Evolutionary conservation across 768 basidiomycete species (phyloP).

Genomic region (Podaxis sp.): DNA sequence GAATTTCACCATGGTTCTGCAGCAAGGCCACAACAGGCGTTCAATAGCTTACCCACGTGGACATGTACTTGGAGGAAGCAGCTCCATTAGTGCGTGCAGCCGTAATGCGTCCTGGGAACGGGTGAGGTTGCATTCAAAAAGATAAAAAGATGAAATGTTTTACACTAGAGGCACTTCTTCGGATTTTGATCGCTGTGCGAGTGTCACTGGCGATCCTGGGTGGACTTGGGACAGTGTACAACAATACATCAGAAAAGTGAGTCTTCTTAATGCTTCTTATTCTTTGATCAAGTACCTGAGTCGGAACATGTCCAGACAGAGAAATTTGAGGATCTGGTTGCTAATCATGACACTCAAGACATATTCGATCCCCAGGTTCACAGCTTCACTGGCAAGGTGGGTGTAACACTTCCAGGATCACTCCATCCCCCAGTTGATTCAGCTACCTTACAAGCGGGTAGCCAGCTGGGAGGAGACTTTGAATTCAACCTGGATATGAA

Average conservation of each 20-base stretch:
- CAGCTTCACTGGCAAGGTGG: conserved; percentile 15
- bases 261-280: not conserved
- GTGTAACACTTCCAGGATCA: conserved; percentile 15
- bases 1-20: not conserved
- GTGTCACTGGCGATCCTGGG: conserved; percentile 23
- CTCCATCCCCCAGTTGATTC: conserved; percentile 12
- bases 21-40: not conserved
- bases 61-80: not conserved
- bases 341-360: conserved; percentile 14
- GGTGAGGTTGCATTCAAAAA: not conserved
- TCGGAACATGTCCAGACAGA: conserved; percentile 9
- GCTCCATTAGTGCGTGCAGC: conserved; percentile 23
- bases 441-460: conserved; percentile 16
- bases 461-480: conserved; percentile 12
- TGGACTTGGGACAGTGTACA: conserved; percentile 31
- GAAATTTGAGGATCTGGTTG: conserved; percentile 15
- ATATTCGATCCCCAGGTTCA: conserved; percentile 19
- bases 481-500: conserved; percentile 4
- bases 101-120: conserved; percentile 5
- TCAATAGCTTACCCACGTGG: not conserved
- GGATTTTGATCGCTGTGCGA: conserved; percentile 21
- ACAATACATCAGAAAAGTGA: conserved; percentile 20
- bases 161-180: conserved; percentile 17
- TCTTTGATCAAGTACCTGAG: conserved; percentile 7
- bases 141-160: conserved; percentile 18